Base-by-base conservation (phyloP, 2,329 filamentous ascomycete species). In the Hymenoscyphus infarciens region DNA sequence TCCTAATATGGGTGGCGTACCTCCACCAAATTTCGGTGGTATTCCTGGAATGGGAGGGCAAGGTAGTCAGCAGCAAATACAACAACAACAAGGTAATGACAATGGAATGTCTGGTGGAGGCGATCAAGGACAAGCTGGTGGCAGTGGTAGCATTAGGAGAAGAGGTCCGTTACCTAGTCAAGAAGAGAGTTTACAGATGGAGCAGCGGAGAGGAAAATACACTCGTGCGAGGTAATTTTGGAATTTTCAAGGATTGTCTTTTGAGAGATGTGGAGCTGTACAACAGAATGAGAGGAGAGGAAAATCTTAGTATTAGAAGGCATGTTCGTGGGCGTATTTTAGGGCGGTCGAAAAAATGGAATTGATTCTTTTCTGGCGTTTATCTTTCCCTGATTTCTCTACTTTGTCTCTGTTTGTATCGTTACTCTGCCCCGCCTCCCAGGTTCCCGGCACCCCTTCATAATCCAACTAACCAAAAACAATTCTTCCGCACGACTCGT, bases 131-230 rank as follows among this genome's bases (percentile, higher is more conserved):
- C 39, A 45, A 19, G 39, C 16, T 19, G 16, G 70, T 25, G 75
- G 71, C 38, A 74, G 77, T 5, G 77, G 75, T 25, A 74, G 74
- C 55, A 74, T 86, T 19, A 82, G 89, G 64, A 81, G 79, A 68
- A 78, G 87, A 64, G 90, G 83, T 5, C 91, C 90, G 8, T 77
- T 96, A 53, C 92, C 92, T 0, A 93, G 90, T 73, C 92, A 96
- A 76, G 86, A 90, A 72, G 92, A 95, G 74, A 93, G 90, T 69
- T 77, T 96, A 69, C 84, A 87, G 69, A 85, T 88, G 75, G 90
- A 94, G 75, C 91, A 94, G 80, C 83, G 83, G 61, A 80, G 80
- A 60, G 85, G 85, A 3, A 81, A 87, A 66, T 88, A 86, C 70
- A 87, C 83, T 16, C 76, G 82, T 38, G 66, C 72, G 16, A 71